Evolutionary conservation across 345 rosid species (phyloP), one percentile per base, ranked within the genome.

Genomic region (Hibiscus trionum): DNA sequence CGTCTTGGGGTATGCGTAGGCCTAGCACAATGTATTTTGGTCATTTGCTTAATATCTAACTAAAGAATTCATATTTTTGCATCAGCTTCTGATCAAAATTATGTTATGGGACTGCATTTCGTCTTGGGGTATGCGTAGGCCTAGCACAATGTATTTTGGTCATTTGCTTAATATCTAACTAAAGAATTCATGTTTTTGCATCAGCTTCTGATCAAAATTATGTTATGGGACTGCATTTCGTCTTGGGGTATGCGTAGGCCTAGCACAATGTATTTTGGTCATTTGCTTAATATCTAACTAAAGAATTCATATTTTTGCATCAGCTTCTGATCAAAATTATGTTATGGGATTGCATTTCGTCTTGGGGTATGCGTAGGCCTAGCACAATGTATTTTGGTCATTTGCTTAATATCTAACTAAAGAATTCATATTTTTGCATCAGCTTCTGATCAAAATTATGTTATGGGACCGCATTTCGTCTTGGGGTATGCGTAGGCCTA

Each of bases 311-410:
- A 42, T 21, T 42, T 63, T 11, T 42, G 10, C 24, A 65, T 62
- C 66, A 62, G 47, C 24, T 35, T 62, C 66, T 65, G 16, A 19
- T 42, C 17, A 65, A 37, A 15, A 19, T 4, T 42, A 21, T 21
- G 24, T 21, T 21, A 76, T 61, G 99, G 99, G 73, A 95, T 96
- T 74, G 93, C 97, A 44, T 90, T 92, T 70, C 91, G 97, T 69
- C 95, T 95, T 55, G 97, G 99, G 89, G 99, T 95, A 82, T 73
- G 84, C 57, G 44, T 49, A 62, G 29, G 81, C 63, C 44, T 49
- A 62, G 29, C 67, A 49, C 70, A 17, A 58, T 67, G 57, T 16
- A 3, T 50, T 16, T 52, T n/a, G 7, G 21, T 9, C 57, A 52
- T 52, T 52, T 52, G 21, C 57, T 52, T 52, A 52, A 52, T 52